Conservation (phyloP, 179 eudicot species). For the Sideroxylon spinosum region DNA sequence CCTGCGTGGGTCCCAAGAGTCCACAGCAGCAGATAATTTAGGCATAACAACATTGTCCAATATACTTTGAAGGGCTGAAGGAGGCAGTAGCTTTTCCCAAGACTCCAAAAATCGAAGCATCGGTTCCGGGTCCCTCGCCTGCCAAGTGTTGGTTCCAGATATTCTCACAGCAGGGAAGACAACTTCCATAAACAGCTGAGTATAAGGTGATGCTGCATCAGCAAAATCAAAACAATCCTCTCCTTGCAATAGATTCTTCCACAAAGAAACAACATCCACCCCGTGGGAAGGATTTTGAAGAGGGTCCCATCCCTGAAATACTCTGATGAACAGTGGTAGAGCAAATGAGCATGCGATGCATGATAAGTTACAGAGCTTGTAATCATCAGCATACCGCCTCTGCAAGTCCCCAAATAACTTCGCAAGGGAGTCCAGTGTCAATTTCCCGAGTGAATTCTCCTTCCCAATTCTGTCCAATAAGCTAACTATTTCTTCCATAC, state of each 20-base stretch:
- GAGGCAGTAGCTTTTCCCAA: constrained; percentile 61
- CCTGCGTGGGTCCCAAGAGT: constrained; percentile 58
- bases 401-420: constrained; percentile 53
- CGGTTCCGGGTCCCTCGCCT: constrained; percentile 67
- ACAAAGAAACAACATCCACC: constrained; percentile 42
- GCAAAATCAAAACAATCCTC: constrained; percentile 47
- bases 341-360: constrained; percentile 77
- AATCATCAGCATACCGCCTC: constrained; percentile 53
- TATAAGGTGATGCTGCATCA: constrained; percentile 43
- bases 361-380: constrained; percentile 72
- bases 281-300: constrained; percentile 72
- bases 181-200: constrained; percentile 58
- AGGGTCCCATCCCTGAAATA: constrained; percentile 95
- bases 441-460: constrained; percentile 46
- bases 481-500: constrained; percentile 50
- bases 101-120: constrained; percentile 53
- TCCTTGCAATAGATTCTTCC: constrained; percentile 74
- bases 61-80: constrained; percentile 39
- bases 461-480: constrained; percentile 46
- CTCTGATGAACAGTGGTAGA: constrained; percentile 68
- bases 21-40: constrained; percentile 53
- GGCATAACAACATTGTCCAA: constrained; percentile 52
- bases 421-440: constrained; percentile 67
- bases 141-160: constrained; percentile 60
- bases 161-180: constrained; percentile 67